Percentiles rank a stretch among this genome's conserved stretches.
These are phyloP conservation scores for Scleroderma citrinum DNA, from an alignment of 768 basidiomycete species.

Conservation along the genomic window DNA sequence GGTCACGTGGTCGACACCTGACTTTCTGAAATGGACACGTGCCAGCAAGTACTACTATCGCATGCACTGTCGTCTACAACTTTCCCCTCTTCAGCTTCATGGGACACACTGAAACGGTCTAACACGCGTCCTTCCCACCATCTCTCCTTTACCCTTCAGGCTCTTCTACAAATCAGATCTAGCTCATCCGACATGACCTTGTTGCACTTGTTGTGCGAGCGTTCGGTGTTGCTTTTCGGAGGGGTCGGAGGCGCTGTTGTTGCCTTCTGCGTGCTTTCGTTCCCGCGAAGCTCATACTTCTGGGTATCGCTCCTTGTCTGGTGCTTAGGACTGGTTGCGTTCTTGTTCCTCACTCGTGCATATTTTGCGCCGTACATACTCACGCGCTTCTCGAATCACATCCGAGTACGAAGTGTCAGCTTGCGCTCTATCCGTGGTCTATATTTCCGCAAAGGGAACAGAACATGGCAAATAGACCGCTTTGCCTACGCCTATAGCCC, in stretches of 20 bases:
- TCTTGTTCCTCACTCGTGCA: constrained; percentile 57
- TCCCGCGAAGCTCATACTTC: constrained; percentile 23
- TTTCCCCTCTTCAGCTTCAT: not conserved
- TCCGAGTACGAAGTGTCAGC: constrained; percentile 70
- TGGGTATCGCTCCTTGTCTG: constrained; percentile 42
- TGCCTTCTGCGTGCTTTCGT: constrained; percentile 11
- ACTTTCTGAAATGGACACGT: too few relatives aligned
- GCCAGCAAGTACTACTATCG: too few relatives aligned
- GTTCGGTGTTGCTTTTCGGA: constrained; percentile 1
- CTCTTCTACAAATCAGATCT: not conserved
- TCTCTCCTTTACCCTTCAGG: not conserved
- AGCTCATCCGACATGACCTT: not conserved
- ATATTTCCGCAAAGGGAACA: constrained; percentile 52
- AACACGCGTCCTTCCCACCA: not conserved
- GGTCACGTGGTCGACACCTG: too few relatives aligned
- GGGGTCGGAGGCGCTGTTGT: constrained; percentile 11
- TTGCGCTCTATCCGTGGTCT: constrained; percentile 73
- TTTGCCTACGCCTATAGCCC: constrained; percentile 54
- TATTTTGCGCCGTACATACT: constrained; percentile 64
- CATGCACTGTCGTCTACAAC: too few relatives aligned
- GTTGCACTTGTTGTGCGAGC: not conserved
- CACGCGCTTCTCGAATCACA: constrained; percentile 47
- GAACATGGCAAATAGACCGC: constrained; percentile 60
- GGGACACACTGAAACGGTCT: not conserved
- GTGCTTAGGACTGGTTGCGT: constrained; percentile 44